Conservation (phyloP, 169 alveolate species). For the Perkinsus chesapeaki region DNA sequence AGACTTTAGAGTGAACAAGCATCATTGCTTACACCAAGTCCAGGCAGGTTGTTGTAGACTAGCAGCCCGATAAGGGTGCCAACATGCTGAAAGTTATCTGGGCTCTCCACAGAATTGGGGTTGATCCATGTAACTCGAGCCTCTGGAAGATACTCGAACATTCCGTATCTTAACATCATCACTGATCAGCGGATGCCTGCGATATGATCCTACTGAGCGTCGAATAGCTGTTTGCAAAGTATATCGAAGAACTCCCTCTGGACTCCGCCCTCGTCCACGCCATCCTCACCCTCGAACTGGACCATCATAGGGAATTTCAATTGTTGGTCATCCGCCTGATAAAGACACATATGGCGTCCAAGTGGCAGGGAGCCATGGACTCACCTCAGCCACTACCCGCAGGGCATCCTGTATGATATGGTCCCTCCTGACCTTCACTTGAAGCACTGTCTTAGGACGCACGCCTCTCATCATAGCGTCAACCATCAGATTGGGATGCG, state of each 20-base stretch:
- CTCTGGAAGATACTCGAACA: slow-evolving; percentile 54
- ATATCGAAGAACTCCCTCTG: slow-evolving; percentile 65
- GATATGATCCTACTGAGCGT: slow-evolving; percentile 35
- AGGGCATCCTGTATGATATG: not conserved
- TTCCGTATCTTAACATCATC: slow-evolving; percentile 60
- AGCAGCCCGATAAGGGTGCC: slow-evolving; percentile 72
- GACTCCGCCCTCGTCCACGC: slow-evolving; percentile 76
- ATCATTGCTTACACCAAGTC: not conserved
- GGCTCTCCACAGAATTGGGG: slow-evolving; percentile 53
- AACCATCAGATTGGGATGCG: not conserved
- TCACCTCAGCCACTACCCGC: not conserved
- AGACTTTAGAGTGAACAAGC: no score
- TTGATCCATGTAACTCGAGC: slow-evolving; percentile 61
- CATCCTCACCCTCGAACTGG: slow-evolving; percentile 64
- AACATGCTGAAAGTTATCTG: slow-evolving; percentile 55
- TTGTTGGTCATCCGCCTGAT: not conserved
- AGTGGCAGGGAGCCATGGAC: not conserved
- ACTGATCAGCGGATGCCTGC: no score
- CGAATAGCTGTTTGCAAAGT: slow-evolving; percentile 52
- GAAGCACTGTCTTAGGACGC: not conserved
- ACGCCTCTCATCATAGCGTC: not conserved
- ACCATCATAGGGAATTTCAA: slow-evolving; percentile 32
- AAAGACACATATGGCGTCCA: not conserved
- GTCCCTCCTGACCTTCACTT: not conserved
- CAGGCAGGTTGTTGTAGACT: slow-evolving; percentile 41